Base-by-base conservation (phyloP, 257 asterid species). In the Fraxinus americana region DNA sequence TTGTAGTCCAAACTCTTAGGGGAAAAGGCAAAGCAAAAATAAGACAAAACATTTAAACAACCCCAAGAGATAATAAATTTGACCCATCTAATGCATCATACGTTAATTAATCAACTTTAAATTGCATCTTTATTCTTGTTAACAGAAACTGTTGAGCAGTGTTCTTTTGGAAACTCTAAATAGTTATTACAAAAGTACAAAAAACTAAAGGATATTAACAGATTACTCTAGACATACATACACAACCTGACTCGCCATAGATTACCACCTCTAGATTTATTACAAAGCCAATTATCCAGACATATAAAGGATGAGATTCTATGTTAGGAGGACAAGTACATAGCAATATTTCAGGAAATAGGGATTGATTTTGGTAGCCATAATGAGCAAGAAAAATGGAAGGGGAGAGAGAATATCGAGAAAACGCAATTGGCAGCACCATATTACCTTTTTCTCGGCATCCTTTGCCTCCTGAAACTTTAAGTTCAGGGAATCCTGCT, bases 401-500 rank as follows among this genome's bases (percentile, higher is more conserved):
- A 11, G 75, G 76, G 67, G 45, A 36, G 4, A 30, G 2, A 74
- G 27, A 39, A 57, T 23, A 12, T 27, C 1, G 27, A 63, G 19
- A 79, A 2, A 27, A 6, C 23, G 70, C 74, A 41, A 66, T 65
- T 73, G 43, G 21, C 70, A 75, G 34, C 54, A 23, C n/a, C 43
- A 66, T 38, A 48, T 80, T 75, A 95, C 99, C 97, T 92, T 91
- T 87, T 90, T 92, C 80, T 96, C 97, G 7, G 97, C 97, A 59
- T 93, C 97, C 83, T 87, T 87, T 69, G 99, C 98, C 79, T 92
- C 99, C 89, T 91, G 92, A 77, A 96, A 87, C 90, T 93, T 96
- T 41, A 78, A 84, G 87, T 87, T 87, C 71, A 96, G 88, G 45
- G 91, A 87, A 80, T 90, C 89, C 79, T 96, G 99, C 79, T 96